Evolutionary conservation across 495 filamentous ascomycete genomes (phyloP), one percentile per base, ranked within the genome.

Genomic region (Chaetomium fimeti): DNA sequence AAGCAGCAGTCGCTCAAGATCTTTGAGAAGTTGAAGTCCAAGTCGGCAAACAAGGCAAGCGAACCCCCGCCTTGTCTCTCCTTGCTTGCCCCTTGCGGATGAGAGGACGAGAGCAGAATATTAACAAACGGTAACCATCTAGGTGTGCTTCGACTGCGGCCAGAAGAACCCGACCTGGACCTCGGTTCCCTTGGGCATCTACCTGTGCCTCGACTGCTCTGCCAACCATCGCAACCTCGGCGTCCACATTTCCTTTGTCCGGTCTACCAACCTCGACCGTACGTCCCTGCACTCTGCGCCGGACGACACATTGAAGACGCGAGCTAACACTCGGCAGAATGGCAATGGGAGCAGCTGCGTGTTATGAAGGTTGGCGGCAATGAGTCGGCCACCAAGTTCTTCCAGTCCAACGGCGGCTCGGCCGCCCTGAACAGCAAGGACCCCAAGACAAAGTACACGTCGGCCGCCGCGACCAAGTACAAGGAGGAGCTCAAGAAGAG

Each of bases 301-400:
- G 24, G 15, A 24, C 8, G 6, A 36, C 32, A 24, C 60, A 38
- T 27, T 12, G 9, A 16, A 9, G 13, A 5, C 24, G 61, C 12
- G 43, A 47, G 32, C 70, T 76, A 54, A 73, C 59, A 28, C 3
- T 15, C n/a, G 57, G 56, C 71, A 98, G 94, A 95, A 81, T 98
- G 95, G 95, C 91, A 96, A 89, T 98, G 94, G 93, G 93, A 97
- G 72, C 93, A 98, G 73, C 85, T 98, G 38, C 89, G 94, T 47
- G 77, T 90, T n/a, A 98, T 98, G 94, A 98, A 98, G 78, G 91
- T 97, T 20, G 94, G 94, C 68, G 94, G 94, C 62, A 98, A 98
- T 74, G 94, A 98, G 77, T 96, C 92, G 36, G 95, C 94, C 27
- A 98, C 92, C 57, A 97, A 96, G 76, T 98, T 90, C 78, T 98